These are phyloP conservation scores for Cutaneotrichosporon sp. DNA, from an alignment of 1,284 basidiomycete genomes.

Conservation along the genomic window DNA sequence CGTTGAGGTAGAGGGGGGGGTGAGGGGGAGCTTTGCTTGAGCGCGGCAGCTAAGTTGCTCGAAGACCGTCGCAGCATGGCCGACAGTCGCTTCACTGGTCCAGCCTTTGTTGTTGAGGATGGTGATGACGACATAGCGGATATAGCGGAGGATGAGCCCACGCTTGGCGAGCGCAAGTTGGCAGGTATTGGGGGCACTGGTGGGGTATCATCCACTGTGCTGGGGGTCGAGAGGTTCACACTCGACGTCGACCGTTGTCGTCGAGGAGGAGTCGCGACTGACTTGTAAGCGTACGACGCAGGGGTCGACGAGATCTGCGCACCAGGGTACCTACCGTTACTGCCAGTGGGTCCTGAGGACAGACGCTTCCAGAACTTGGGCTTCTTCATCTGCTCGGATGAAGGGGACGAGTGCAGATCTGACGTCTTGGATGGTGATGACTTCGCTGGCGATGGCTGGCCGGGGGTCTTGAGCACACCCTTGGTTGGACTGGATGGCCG, in stretches of 20 bases:
- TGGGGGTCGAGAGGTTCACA: constrained; percentile 5
- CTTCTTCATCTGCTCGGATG: constrained; percentile 7
- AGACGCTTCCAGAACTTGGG: constrained; percentile 12
- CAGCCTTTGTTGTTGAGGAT: constrained; percentile 1
- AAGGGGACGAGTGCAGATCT: constrained; percentile 3
- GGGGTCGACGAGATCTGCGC: not conserved
- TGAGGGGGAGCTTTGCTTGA: not conserved
- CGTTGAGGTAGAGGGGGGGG: not conserved
- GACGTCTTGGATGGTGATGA: not conserved
- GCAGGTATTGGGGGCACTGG: constrained; percentile 34
- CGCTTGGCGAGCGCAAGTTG: constrained; percentile 31
- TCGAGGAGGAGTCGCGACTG: constrained; percentile 1
- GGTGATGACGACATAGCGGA: constrained; percentile 8
- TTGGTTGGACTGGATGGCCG: not conserved
- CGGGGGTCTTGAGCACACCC: not conserved
- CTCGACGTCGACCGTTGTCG: constrained; percentile 28
- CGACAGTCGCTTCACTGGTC: constrained; percentile 16
- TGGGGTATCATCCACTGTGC: constrained; percentile 12
- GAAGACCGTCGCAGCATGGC: constrained; percentile 31
- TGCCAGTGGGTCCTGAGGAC: constrained; percentile 1
- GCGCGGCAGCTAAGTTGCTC: constrained; percentile 24
- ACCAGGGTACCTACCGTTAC: not conserved
- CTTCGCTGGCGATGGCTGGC: not conserved
- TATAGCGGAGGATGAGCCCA: constrained; percentile 8
- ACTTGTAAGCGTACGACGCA: not conserved